Evolutionary conservation across 352 stramenopile genomes (phyloP).

Genomic region (Phytophthora pistaciae): DNA sequence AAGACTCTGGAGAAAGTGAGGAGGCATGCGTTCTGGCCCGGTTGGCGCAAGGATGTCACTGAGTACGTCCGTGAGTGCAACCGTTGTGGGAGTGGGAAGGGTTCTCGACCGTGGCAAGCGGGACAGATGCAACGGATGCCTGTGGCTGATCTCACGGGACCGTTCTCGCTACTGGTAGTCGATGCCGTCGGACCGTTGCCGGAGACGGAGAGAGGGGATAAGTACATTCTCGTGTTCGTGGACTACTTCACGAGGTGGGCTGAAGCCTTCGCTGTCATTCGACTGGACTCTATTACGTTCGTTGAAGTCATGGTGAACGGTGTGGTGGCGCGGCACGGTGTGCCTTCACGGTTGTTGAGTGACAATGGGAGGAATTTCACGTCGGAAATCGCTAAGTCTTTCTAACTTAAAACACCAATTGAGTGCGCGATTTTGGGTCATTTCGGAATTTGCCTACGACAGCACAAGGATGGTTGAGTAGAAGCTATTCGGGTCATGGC

Average conservation of each 20-base stretch:
- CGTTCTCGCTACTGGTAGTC: conserved; percentile 1
- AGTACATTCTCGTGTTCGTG: conserved; percentile 2
- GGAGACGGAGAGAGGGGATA: not conserved
- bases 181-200: not conserved
- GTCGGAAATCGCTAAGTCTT: conserved; percentile 7
- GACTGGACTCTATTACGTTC: not conserved
- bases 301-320: conserved; percentile 4
- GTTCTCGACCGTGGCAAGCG: conserved; percentile 1
- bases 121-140: conserved; percentile 17
- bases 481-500: too few species aligned
- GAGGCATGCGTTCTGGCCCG: conserved; percentile 5
- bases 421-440: too few species aligned
- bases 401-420: too few species aligned
- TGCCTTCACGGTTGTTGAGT: conserved; percentile 7
- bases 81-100: conserved; percentile 1
- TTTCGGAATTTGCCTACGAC: too few species aligned
- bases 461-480: too few species aligned
- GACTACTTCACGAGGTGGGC: not conserved
- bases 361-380: conserved; percentile 12
- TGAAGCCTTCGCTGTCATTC: not conserved
- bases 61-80: conserved; percentile 3
- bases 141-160: conserved; percentile 1
- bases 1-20: conserved; percentile 12
- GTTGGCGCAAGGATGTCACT: not conserved
- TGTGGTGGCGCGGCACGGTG: conserved; percentile 2